Percentiles rank a stretch among this genome's conserved stretches.
Conservation (phyloP, 768 basidiomycete genomes). For the Boletus sp. region DNA sequence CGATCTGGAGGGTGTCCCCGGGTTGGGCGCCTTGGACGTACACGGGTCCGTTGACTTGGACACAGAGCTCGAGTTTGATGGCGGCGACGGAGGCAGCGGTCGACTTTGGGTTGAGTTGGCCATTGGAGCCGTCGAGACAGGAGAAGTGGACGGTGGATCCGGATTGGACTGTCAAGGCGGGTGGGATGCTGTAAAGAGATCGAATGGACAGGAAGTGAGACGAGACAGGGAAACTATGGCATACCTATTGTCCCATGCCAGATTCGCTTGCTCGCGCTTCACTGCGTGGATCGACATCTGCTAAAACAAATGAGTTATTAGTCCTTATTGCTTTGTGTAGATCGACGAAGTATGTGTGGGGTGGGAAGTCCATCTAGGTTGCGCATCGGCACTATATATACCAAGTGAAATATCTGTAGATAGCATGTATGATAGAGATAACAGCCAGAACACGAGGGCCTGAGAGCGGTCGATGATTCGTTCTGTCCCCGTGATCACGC, state of each 20-base stretch:
- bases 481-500: too few species aligned
- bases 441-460: too few species aligned
- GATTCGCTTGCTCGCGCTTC: conserved; percentile 50
- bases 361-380: too few species aligned
- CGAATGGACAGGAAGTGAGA: background rate
- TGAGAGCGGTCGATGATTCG: too few species aligned
- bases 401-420: too few species aligned
- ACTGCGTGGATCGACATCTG: conserved; percentile 52
- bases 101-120: conserved; percentile 49
- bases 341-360: too few species aligned
- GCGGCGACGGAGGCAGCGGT: conserved; percentile 36
- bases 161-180: conserved; percentile 47
- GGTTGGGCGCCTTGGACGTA: conserved; percentile 50
- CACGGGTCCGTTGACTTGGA: conserved; percentile 62
- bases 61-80: conserved; percentile 47
- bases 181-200: conserved; percentile 43
- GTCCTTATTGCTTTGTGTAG: background rate
- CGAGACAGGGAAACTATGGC: background rate
- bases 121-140: conserved; percentile 64
- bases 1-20: conserved; percentile 59
- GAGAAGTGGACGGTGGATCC: conserved; percentile 57
- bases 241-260: conserved; percentile 63
- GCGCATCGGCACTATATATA: too few species aligned
- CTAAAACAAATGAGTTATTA: background rate
- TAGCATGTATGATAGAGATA: too few species aligned